Evolutionary conservation across 208 protist genomes (phyloP).

Genomic region (Phytomonas sp.): DNA sequence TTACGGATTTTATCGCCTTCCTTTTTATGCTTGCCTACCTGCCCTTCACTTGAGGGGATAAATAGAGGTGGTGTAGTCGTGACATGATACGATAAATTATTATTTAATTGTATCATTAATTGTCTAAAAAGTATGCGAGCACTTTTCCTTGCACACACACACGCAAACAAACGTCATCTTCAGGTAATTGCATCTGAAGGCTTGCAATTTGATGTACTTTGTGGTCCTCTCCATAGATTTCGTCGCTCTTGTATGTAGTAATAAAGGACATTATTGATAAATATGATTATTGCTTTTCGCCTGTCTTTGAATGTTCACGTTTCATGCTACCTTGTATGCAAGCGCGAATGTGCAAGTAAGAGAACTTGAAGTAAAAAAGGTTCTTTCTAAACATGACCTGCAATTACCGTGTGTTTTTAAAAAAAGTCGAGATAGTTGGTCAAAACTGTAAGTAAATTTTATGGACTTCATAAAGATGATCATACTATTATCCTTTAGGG

Average conservation of each 20-base stretch:
- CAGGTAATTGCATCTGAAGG: neutral
- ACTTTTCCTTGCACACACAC: constrained; percentile 4
- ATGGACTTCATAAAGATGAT: neutral
- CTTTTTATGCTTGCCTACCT: neutral
- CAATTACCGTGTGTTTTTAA: neutral
- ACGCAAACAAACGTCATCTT: constrained; percentile 4
- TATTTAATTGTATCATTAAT: neutral
- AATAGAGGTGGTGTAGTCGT: neutral
- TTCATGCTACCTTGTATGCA: neutral
- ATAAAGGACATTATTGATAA: constrained; percentile 2
- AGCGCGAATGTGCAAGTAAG: neutral
- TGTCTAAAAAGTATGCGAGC: neutral
- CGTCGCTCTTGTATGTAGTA: neutral
- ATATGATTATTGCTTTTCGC: neutral
- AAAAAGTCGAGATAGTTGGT: neutral
- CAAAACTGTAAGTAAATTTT: neutral
- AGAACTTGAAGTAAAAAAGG: neutral
- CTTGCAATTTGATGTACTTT: neutral
- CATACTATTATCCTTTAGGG: neutral
- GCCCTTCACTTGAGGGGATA: neutral
- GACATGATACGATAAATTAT: neutral
- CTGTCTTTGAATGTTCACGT: neutral
- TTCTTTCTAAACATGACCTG: neutral
- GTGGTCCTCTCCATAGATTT: constrained; percentile 3
- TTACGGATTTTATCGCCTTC: neutral